phyloP scores from a whole-genome alignment of 352 stramenopile genomes.

The Globisporangium mamillatum region DNA sequence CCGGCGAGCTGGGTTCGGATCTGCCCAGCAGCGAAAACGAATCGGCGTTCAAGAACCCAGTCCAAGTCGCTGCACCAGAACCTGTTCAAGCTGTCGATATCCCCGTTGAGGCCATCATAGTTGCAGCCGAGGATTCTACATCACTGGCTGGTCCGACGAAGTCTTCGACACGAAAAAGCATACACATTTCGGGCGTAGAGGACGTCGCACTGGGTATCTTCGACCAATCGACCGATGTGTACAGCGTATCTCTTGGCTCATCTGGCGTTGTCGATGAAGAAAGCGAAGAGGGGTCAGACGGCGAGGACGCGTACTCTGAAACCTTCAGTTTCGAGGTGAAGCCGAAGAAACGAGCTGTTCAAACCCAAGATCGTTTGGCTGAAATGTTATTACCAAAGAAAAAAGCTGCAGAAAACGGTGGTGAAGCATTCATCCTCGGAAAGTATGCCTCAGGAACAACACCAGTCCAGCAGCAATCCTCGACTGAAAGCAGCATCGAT shows the following conservation, averaged over 20 bases:
- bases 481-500: not conserved
- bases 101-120: not conserved
- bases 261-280: constrained; percentile 7
- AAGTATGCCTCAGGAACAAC: constrained; percentile 4
- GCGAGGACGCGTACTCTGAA: constrained; percentile 17
- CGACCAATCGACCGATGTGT: constrained; percentile 10
- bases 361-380: not conserved
- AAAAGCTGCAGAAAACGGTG: constrained; percentile 8
- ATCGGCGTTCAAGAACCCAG: not conserved
- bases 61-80: not conserved
- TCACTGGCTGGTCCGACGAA: not conserved
- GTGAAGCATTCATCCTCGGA: constrained; percentile 5
- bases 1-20: not conserved
- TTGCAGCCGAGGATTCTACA: not conserved
- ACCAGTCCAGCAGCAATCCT: not conserved
- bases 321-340: constrained; percentile 63
- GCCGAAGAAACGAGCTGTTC: constrained; percentile 19
- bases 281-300: constrained; percentile 7
- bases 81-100: not conserved
- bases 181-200: not conserved
- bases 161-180: not conserved
- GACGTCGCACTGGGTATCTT: constrained; percentile 13
- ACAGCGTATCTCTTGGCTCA: constrained; percentile 1
- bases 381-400: not conserved
- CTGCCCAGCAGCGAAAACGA: not conserved